Conservation (phyloP, 2,329 filamentous ascomycete species). For the Blastomyces gilchristii region DNA sequence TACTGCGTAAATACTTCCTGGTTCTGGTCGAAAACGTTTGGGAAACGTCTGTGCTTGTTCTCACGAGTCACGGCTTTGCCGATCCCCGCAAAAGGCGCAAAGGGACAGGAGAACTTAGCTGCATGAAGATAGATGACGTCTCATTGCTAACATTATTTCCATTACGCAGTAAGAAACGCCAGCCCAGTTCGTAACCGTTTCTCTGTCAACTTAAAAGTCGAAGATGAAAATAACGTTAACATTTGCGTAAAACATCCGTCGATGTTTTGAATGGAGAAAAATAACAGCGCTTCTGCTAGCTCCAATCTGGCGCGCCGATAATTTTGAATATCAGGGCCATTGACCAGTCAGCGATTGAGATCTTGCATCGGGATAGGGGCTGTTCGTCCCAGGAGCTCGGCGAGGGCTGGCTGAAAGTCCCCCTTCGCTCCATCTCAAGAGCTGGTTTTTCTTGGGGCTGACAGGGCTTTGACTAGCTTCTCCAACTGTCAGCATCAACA, state of each 20-base stretch:
- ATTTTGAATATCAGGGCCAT: too few relatives aligned
- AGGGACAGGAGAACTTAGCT: not conserved
- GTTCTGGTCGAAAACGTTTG: too few relatives aligned
- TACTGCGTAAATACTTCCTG: too few relatives aligned
- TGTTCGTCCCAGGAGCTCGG: not conserved
- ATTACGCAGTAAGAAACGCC: not conserved
- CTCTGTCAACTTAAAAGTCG: not conserved
- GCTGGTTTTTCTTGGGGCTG: not conserved
- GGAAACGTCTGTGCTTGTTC: not conserved
- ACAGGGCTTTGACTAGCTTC: too few relatives aligned
- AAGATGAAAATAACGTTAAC: not conserved
- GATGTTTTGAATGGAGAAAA: not conserved
- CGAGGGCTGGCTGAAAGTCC: not conserved
- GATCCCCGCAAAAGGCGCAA: not conserved
- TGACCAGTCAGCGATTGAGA: too few relatives aligned
- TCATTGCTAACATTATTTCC: not conserved
- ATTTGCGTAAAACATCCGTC: not conserved
- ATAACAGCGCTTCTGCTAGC: not conserved
- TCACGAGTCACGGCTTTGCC: not conserved
- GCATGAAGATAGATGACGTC: not conserved
- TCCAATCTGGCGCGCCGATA: too few relatives aligned
- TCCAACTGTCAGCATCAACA: too few relatives aligned
- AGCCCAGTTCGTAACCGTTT: not conserved
- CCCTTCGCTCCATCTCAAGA: not conserved
- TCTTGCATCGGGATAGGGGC: not conserved